Conservation (phyloP, 2,329 filamentous ascomycete genomes). For the Neofusicoccum sp. region DNA sequence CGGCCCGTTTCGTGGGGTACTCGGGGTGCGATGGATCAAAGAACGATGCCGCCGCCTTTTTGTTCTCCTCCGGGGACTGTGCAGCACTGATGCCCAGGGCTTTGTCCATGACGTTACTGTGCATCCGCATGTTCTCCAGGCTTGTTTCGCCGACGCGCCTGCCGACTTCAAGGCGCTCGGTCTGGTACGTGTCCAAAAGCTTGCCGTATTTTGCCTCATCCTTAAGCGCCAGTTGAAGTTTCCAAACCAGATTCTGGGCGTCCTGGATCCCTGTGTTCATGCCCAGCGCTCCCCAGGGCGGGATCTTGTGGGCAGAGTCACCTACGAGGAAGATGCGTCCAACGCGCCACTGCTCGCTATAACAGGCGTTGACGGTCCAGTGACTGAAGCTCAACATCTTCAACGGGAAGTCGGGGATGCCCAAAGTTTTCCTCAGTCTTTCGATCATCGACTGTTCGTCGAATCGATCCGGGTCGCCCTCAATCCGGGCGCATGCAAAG, state of each 20-base stretch:
- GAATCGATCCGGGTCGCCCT: conserved; percentile 25
- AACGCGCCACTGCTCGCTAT: conserved; percentile 28
- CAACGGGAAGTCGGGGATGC: conserved; percentile 28
- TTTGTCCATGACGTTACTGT: conserved; percentile 31
- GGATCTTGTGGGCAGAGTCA: conserved; percentile 39
- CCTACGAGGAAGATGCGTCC: conserved; percentile 35
- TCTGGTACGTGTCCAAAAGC: conserved; percentile 33
- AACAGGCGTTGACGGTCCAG: conserved; percentile 25
- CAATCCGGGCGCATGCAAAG: conserved; percentile 28
- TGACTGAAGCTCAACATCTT: conserved; percentile 33
- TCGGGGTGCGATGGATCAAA: conserved; percentile 26
- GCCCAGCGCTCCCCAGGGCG: conserved; percentile 38
- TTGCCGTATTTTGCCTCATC: conserved; percentile 11
- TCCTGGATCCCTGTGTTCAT: conserved; percentile 41
- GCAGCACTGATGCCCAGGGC: conserved; percentile 31
- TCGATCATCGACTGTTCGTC: conserved; percentile 18
- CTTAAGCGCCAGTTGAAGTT: conserved; percentile 29
- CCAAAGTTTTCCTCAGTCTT: conserved; percentile 25
- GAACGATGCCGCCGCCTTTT: conserved; percentile 24
- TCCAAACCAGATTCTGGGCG: conserved; percentile 40
- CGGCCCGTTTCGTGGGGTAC: conserved; percentile 22
- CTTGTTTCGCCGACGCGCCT: conserved; percentile 19
- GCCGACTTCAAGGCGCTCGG: conserved; percentile 36
- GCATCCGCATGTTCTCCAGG: conserved; percentile 31
- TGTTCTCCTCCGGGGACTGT: conserved; percentile 22